Base-by-base conservation (phyloP, 1,284 basidiomycete genomes). In the Apiotrichum siamense region DNA sequence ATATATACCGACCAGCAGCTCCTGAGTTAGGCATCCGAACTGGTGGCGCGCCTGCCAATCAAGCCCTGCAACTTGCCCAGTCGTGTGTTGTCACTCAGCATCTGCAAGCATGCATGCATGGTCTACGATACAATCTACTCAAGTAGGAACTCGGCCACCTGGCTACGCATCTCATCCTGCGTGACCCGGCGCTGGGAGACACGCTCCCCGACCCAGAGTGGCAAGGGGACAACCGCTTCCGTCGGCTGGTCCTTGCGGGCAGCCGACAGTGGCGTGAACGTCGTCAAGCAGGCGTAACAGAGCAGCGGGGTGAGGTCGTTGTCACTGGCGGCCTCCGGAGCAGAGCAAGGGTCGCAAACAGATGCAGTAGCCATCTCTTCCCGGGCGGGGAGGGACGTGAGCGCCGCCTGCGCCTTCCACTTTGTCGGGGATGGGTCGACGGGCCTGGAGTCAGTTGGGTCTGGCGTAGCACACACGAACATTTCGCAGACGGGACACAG, bases 231-330 rank as follows among this genome's bases (percentile, higher is more conserved):
- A 21, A 49, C 48, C 13, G 42, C 48, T 12, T 18, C 31, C 7
- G 47, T 20, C 9, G 41, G 51, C 32, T 24, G 39, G 23, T 60
- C 55, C 18, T 43, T 46, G 7, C 51, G 46, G 2, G 52, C 52
- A 1, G 58, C 54, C 11, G 65, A 58, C 11, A 57, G 46, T 17
- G 68, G 65, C 2, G 83, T 84, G 36, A 88, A 72, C 1, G 80
- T 83, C 5, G 85, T 84, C 53, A 84, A 79, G 61, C 87, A 89
- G 10, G 82, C 77, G 65, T 89, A 88, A 64, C 87, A 89, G 2
- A 89, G 76, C 27, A 75, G 63, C 0, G 76, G 69, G 1, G 80
- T 77, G 23, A 86, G 74, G 9, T 36, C 43, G 7, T 20, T 23
- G 32, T 43, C 35, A 4, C 26, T 27, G 27, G 29, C 21, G n/a